Conservation (phyloP, 1,139 yeast species). For the Taphrina betulina region DNA sequence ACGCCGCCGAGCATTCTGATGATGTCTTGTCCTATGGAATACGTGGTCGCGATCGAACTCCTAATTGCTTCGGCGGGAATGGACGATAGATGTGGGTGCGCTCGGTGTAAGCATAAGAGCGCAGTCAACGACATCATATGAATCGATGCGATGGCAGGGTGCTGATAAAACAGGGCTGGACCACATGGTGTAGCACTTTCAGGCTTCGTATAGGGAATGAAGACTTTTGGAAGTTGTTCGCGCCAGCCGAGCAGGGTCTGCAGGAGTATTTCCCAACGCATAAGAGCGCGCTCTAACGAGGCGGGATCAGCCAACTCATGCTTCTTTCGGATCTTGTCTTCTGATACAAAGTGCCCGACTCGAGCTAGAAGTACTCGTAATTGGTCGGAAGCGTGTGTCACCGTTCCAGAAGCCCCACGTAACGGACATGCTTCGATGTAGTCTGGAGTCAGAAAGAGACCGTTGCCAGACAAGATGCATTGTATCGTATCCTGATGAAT, state of each 20-base stretch:
- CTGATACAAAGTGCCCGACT: slow-evolving; percentile 13
- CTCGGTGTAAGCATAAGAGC: slow-evolving; percentile 13
- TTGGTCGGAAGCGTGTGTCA: slow-evolving; percentile 20
- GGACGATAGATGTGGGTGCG: slow-evolving; percentile 14
- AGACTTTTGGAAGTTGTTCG: neutral
- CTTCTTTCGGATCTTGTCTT: slow-evolving; percentile 9
- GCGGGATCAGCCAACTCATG: neutral
- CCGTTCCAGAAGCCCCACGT: slow-evolving; percentile 20
- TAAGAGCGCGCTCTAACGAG: slow-evolving; percentile 1
- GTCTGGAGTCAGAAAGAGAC: slow-evolving; percentile 16
- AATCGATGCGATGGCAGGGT: slow-evolving; percentile 29
- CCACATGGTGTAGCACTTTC: slow-evolving; percentile 24
- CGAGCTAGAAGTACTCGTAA: slow-evolving; percentile 18
- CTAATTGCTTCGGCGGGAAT: slow-evolving; percentile 15
- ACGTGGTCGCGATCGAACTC: slow-evolving; percentile 4
- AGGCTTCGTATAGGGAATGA: neutral
- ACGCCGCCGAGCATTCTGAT: slow-evolving; percentile 14
- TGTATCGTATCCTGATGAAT: slow-evolving; percentile 26
- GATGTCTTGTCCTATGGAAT: slow-evolving; percentile 5
- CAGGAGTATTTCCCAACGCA: slow-evolving; percentile 13
- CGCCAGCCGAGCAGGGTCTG: slow-evolving; percentile 15
- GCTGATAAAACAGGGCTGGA: slow-evolving; percentile 1
- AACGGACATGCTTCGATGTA: slow-evolving; percentile 11
- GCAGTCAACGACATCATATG: slow-evolving; percentile 15
- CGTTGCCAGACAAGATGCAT: slow-evolving; percentile 15